phyloP scores from a whole-genome alignment of 345 rosid species.

The Brassica napus region Da-Ae NC_063436.1:10831501-10832000 shows the following conservation, averaged over 20 bases:
- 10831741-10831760: conserved; percentile 67
- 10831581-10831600: conserved; percentile 23
- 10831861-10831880: conserved; percentile 45
- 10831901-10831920: conserved; percentile 69
- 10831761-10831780: conserved; percentile 66
- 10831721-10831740: conserved; percentile 19
- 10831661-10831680: conserved; percentile 1
- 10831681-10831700: neutral
- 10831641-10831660: conserved; percentile 52
- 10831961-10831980: conserved; percentile 76
- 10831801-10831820: conserved; percentile 87
- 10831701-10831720: neutral
- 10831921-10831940: conserved; percentile 75
- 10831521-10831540: conserved; percentile 35
- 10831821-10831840: conserved; percentile 78
- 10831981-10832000: conserved; percentile 82
- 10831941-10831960: conserved; percentile 77
- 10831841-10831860: conserved; percentile 82
- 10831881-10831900: conserved; percentile 46
- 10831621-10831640: conserved; percentile 56
- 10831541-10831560: conserved; percentile 26
- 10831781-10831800: conserved; percentile 87
- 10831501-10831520: conserved; percentile 26
- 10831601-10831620: conserved; percentile 79
- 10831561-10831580: conserved; percentile 12